A percentile compares a stretch with the other conserved stretches of the same genome.
Conservation (phyloP, 2,329 filamentous ascomycete genomes). For the Botrytis porri region DNA sequence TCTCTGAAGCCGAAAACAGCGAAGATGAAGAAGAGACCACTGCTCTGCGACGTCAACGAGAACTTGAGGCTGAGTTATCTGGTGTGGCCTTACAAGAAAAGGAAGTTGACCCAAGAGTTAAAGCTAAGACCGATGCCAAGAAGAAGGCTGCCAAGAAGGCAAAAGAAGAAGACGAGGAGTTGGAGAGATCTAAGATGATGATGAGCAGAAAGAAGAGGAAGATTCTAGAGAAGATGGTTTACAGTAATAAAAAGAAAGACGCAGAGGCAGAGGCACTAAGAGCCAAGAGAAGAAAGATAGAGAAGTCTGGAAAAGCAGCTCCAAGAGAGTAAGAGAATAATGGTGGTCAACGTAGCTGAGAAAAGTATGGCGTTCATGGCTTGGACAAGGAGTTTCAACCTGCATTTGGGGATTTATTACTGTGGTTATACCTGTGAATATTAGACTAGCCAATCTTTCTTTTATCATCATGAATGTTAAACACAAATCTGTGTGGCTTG, state of each 20-base stretch:
- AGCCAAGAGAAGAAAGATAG: slow-evolving; percentile 85
- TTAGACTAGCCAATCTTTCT: slow-evolving; percentile 17
- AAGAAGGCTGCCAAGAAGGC: slow-evolving; percentile 69
- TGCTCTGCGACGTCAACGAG: slow-evolving; percentile 73
- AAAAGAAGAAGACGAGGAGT: slow-evolving; percentile 76
- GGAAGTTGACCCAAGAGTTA: slow-evolving; percentile 52
- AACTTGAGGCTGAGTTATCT: slow-evolving; percentile 87
- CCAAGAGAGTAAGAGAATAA: slow-evolving; percentile 25
- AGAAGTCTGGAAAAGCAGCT: slow-evolving; percentile 49
- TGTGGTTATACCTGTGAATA: slow-evolving; percentile 12
- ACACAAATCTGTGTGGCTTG: background rate
- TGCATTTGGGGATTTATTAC: slow-evolving; percentile 16
- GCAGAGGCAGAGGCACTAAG: slow-evolving; percentile 84
- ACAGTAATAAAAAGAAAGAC: slow-evolving; percentile 90
- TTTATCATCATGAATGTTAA: background rate
- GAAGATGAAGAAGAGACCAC: slow-evolving; percentile 60
- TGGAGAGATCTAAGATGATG: slow-evolving; percentile 96
- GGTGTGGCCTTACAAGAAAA: slow-evolving; percentile 60
- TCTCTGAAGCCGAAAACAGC: slow-evolving; percentile 45
- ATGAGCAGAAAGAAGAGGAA: slow-evolving; percentile 97
- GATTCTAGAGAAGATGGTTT: slow-evolving; percentile 95
- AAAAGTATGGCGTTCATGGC: slow-evolving; percentile 32
- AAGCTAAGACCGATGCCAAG: slow-evolving; percentile 66
- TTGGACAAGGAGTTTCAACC: slow-evolving; percentile 20
- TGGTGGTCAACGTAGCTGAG: slow-evolving; percentile 14